Percentiles rank a stretch among this genome's conserved stretches.
These are phyloP conservation scores for Cucurbita ficifolia DNA, from an alignment of 306 rosid species.

Conservation along the genomic window DNA sequence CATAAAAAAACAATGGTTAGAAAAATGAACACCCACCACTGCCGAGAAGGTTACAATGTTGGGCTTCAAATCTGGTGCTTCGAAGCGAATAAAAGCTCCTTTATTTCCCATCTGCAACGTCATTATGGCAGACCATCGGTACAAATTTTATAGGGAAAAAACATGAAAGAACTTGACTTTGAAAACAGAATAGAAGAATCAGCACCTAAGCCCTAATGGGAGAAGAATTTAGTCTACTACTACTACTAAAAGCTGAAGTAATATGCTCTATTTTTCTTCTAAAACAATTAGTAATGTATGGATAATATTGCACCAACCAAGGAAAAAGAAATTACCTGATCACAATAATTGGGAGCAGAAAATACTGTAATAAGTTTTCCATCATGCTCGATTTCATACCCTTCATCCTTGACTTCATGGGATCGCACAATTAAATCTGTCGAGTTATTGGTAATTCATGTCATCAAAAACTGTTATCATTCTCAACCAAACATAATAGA, in stretches of 20 bases:
- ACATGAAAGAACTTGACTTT: neutral
- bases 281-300: neutral
- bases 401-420: slow-evolving; percentile 99
- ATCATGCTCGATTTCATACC: slow-evolving; percentile 91
- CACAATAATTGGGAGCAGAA: slow-evolving; percentile 99
- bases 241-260: neutral
- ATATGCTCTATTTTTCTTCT: neutral
- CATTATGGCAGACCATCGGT: neutral
- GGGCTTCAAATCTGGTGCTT: slow-evolving; percentile 82
- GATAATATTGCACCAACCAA: neutral
- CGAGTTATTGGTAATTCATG: slow-evolving; percentile 2
- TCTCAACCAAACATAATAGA: neutral
- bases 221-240: neutral
- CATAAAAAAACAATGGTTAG: neutral
- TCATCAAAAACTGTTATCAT: neutral
- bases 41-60: slow-evolving; percentile 79
- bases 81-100: slow-evolving; percentile 95
- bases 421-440: slow-evolving; percentile 94
- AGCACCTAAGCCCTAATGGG: neutral
- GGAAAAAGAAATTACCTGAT: slow-evolving; percentile 52
- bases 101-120: slow-evolving; percentile 91
- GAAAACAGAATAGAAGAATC: neutral
- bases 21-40: slow-evolving; percentile 49
- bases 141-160: neutral
- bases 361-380: slow-evolving; percentile 96